Conservation (phyloP, 2,329 filamentous ascomycete species). For the Neonectria faginata region DNA sequence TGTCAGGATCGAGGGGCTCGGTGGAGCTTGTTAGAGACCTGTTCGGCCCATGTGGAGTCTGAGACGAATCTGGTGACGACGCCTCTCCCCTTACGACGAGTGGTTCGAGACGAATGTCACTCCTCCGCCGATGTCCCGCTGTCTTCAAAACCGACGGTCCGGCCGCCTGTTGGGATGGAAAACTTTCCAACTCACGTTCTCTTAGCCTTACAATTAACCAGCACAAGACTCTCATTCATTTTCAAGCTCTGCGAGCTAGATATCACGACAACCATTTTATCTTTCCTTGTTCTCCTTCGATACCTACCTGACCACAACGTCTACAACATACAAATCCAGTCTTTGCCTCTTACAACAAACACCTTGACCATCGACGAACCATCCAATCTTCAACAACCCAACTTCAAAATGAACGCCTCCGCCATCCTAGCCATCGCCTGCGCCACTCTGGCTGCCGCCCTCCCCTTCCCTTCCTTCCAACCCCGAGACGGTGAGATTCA, state of each 20-base stretch:
- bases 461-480: slow-evolving; percentile 18
- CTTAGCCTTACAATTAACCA: neutral
- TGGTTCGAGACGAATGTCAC: neutral
- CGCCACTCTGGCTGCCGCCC: slow-evolving; percentile 15
- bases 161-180: neutral
- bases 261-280: neutral
- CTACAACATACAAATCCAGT: neutral
- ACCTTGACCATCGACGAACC: neutral
- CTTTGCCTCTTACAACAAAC: neutral
- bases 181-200: too few species aligned
- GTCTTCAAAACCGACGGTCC: neutral
- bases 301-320: neutral
- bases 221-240: neutral
- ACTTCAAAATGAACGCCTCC: slow-evolving; percentile 24
- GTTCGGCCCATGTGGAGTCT: slow-evolving; percentile 1
- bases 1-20: neutral
- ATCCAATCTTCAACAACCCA: neutral
- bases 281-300: neutral
- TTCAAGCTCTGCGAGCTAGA: neutral
- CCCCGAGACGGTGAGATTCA: slow-evolving; percentile 12
- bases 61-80: slow-evolving; percentile 3
- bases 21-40: neutral
- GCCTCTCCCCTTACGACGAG: neutral
- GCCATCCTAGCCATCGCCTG: slow-evolving; percentile 17
- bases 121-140: neutral